Base-by-base conservation (phyloP, 176 grass and related monocot species). In the Oryza officinalis region DNA sequence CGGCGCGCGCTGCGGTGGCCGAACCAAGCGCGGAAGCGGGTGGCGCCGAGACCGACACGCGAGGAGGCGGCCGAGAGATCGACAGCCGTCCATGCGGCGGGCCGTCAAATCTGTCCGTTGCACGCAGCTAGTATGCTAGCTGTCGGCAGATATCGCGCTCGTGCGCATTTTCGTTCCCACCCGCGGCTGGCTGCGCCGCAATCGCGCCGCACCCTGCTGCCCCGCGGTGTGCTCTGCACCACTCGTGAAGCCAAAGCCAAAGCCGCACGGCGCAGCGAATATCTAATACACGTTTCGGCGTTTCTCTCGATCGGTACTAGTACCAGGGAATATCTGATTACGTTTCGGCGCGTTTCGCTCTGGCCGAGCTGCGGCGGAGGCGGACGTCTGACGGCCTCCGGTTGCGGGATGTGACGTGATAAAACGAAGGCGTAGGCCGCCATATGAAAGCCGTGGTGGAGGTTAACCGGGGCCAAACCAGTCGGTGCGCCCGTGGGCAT, bases 91-190 rank as follows among this genome's bases (percentile, higher is more conserved):
- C 57, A n/a, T 61, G 57, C 57, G 57, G 57, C 57, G 57, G 20
- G 54, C 54, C 54, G 54, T n/a, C 54, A 10, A 22, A 22, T 22
- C 47, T 49, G 46, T 17, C 46, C 12, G 46, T 15, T 15, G 46
- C 46, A 49, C 13, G 13, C 3, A 49, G 4, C 33, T 46, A 15
- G 13, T n/a, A n/a, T n/a, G n/a, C n/a, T 49, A 49, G 13, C 8
- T 9, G 52, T 57, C 52, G 52, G 52, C 52, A 57, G 52, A 57
- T 22, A 57, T 57, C 52, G 2, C 75, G 75, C 35, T 67, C 69
- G 69, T n/a, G 78, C 46, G 66, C 67, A 27, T n/a, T 67, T 46
- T 75, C 75, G 69, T 61, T 69, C 76, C 68, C 87, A 44, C 68
- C 23, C 30, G 50, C 67, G 4, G 22, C 41, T 41, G 37, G 37